Conservation (phyloP, 257 asterid species). For the Lithospermum erythrorhizon region DNA sequence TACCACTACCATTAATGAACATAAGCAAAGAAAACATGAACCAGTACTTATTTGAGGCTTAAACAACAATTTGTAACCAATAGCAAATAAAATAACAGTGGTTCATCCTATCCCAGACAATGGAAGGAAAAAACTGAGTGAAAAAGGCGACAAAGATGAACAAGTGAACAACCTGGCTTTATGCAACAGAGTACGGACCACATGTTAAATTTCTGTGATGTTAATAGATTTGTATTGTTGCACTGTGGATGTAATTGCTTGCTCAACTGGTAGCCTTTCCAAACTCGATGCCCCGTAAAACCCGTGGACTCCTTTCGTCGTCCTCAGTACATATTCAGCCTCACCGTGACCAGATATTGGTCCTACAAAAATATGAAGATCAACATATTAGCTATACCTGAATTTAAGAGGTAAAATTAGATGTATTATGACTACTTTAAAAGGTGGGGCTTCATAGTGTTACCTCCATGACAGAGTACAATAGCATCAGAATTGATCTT, state of each 20-base stretch:
- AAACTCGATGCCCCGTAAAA: slow-evolving; percentile 94
- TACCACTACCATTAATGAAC: too few species aligned
- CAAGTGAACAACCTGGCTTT: neutral
- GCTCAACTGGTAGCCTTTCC: slow-evolving; percentile 96
- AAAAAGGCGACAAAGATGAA: neutral
- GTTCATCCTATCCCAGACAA: neutral
- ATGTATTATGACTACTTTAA: neutral
- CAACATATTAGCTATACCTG: neutral
- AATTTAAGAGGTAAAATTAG: slow-evolving; percentile 2
- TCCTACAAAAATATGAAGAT: slow-evolving; percentile 31
- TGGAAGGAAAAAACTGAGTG: neutral
- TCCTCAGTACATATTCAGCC: slow-evolving; percentile 77
- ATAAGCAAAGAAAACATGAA: too few species aligned
- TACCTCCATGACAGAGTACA: slow-evolving; percentile 98
- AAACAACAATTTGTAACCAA: too few species aligned
- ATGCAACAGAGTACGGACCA: neutral
- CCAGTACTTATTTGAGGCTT: too few species aligned
- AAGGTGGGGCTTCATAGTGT: neutral
- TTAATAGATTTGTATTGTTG: slow-evolving; percentile 73
- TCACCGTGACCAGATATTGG: slow-evolving; percentile 75
- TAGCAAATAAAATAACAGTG: too few species aligned
- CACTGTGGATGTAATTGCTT: slow-evolving; percentile 68
- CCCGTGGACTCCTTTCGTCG: slow-evolving; percentile 84
- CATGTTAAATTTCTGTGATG: slow-evolving; percentile 18
- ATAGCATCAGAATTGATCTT: slow-evolving; percentile 51